Evolutionary conservation across 495 filamentous ascomycete species (phyloP).

Genomic region (Penicillium roqueforti): DNA sequence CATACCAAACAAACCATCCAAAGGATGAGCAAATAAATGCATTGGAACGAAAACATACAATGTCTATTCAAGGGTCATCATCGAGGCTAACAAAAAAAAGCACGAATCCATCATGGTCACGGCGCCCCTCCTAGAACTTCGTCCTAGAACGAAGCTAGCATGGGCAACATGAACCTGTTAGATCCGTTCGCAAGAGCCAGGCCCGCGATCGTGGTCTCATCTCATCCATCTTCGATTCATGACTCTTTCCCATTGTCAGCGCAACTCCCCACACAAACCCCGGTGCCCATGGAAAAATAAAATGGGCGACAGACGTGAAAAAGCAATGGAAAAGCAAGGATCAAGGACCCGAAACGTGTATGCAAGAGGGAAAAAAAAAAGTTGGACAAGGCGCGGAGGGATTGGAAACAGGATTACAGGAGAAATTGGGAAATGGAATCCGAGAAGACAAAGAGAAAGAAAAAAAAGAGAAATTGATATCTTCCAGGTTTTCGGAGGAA

Average conservation of each 20-base stretch:
- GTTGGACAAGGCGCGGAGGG: neutral
- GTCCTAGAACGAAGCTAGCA: neutral
- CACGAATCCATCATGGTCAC: constrained; percentile 17
- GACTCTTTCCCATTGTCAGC: constrained; percentile 16
- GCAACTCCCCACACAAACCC: constrained; percentile 13
- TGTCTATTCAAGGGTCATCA: constrained; percentile 30
- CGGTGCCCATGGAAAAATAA: constrained; percentile 8
- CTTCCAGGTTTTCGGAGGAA: constrained; percentile 35
- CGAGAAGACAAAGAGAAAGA: constrained; percentile 9
- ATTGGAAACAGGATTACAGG: constrained; percentile 14
- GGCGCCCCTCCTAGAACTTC: constrained; percentile 8
- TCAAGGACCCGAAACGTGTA: constrained; percentile 7
- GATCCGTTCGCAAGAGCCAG: neutral
- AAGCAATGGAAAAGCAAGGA: constrained; percentile 3
- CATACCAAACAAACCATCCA: neutral
- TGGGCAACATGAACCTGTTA: neutral
- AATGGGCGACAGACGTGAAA: constrained; percentile 6
- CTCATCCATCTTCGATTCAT: constrained; percentile 11
- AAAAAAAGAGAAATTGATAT: constrained; percentile 22
- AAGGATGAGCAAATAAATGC: constrained; percentile 22
- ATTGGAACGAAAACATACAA: constrained; percentile 24
- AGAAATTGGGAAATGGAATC: constrained; percentile 7
- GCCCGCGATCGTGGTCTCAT: constrained; percentile 16
- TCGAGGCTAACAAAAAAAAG: constrained; percentile 25
- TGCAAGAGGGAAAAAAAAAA: constrained; percentile 13